Percentiles rank a stretch among this genome's conserved stretches.
These are phyloP conservation scores for Dillenia suffruticosa DNA, from an alignment of 164 flowering plant species.

Conservation along the genomic window DNA sequence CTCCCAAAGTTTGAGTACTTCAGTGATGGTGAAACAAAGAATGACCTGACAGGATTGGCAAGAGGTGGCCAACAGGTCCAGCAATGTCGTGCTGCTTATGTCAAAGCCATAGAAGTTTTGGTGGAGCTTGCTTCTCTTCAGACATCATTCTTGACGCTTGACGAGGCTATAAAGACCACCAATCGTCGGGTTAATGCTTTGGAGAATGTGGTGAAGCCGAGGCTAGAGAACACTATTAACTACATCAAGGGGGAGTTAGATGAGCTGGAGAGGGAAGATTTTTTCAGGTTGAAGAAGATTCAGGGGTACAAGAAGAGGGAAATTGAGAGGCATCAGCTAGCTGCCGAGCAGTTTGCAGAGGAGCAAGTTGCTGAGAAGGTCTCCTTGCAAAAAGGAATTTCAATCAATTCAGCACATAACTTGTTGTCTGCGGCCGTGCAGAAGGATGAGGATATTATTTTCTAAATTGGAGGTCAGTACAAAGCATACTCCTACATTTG, in stretches of 20 bases:
- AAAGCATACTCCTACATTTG: too few relatives aligned
- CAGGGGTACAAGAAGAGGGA: conserved; percentile 92
- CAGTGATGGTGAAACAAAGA: conserved; percentile 85
- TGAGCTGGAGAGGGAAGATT: conserved; percentile 95
- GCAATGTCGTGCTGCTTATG: conserved; percentile 72
- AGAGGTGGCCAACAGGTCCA: conserved; percentile 97
- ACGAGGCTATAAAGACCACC: conserved; percentile 93
- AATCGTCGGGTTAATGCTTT: conserved; percentile 95
- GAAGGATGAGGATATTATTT: conserved; percentile 83
- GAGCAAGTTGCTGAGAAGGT: conserved; percentile 64
- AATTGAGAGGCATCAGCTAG: conserved; percentile 55
- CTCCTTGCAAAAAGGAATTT: conserved; percentile 65
- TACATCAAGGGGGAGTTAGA: conserved; percentile 91
- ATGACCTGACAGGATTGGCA: conserved; percentile 87
- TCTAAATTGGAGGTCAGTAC: conserved; percentile 34
- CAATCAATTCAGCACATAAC: conserved; percentile 53
- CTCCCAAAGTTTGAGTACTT: conserved; percentile 87
- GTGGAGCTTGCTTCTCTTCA: conserved; percentile 97
- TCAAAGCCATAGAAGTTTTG: conserved; percentile 86
- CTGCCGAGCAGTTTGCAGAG: conserved; percentile 58
- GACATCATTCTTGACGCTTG: conserved; percentile 88
- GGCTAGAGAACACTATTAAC: conserved; percentile 75
- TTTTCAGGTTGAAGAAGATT: conserved; percentile 90
- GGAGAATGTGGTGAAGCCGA: conserved; percentile 95
- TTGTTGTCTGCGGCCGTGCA: conserved; percentile 36